Conservation (phyloP, 305 asterid species). For the Stenogyne calaminthoides region DNA sequence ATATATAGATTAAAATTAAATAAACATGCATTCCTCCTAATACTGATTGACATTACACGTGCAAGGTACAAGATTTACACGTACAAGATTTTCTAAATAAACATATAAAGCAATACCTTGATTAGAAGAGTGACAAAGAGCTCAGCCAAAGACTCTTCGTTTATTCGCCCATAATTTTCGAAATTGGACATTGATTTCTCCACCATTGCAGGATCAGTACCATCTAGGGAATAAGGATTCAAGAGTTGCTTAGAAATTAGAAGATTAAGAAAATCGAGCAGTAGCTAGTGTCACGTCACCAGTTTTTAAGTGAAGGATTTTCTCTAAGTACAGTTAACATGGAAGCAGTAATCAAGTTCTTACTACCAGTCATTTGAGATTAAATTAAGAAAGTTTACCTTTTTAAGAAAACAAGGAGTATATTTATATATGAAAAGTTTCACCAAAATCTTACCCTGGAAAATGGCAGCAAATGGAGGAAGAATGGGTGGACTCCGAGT, state of each 20-base stretch:
- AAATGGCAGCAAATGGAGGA: constrained; percentile 83
- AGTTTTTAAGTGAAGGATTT: constrained; percentile 3
- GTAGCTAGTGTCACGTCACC: constrained; percentile 9
- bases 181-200: constrained; percentile 54
- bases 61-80: neutral
- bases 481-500: constrained; percentile 86
- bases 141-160: constrained; percentile 79
- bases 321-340: neutral
- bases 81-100: no score
- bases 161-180: constrained; percentile 66
- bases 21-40: constrained; percentile 4
- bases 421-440: neutral
- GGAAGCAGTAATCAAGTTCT: neutral
- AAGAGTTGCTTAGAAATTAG: constrained; percentile 22
- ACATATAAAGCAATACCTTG: constrained; percentile 71
- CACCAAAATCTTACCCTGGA: constrained; percentile 51
- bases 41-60: neutral
- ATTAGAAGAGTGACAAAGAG: constrained; percentile 74
- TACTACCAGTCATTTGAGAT: neutral
- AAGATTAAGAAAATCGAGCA: constrained; percentile 13
- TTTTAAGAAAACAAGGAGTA: neutral
- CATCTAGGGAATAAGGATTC: constrained; percentile 53
- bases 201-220: constrained; percentile 70
- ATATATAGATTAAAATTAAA: neutral
- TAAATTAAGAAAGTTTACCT: neutral